Percentiles rank a stretch among this genome's conserved stretches.
phyloP scores from a whole-genome alignment of 2,329 filamentous ascomycete genomes.

The Pseudogymnoascus sp. region DNA sequence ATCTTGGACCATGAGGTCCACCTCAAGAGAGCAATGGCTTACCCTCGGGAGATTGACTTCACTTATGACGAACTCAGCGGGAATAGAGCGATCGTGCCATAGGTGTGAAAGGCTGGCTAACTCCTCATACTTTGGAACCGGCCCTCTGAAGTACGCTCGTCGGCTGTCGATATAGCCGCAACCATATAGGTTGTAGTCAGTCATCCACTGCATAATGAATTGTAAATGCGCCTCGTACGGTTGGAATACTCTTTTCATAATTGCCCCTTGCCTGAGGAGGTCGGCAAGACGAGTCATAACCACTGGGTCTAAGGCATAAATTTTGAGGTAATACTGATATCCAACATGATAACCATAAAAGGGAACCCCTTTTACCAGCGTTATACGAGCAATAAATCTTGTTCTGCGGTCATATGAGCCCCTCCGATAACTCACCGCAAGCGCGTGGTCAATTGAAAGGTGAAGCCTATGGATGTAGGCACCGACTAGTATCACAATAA shows the following conservation, averaged over 20 bases:
- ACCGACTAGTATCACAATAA: conserved; percentile 47
- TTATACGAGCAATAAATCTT: conserved; percentile 80
- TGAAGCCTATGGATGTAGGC: conserved; percentile 72
- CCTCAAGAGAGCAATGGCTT: conserved; percentile 83
- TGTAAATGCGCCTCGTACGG: conserved; percentile 92
- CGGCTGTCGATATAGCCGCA: conserved; percentile 76
- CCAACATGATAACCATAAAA: conserved; percentile 97
- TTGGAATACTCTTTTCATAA: conserved; percentile 78
- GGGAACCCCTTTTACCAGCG: conserved; percentile 82
- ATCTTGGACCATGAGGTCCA: conserved; percentile 82
- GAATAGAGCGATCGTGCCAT: conserved; percentile 75
- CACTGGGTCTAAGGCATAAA: conserved; percentile 83
- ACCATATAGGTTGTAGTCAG: conserved; percentile 94
- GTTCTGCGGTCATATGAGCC: conserved; percentile 63
- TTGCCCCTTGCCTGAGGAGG: conserved; percentile 76
- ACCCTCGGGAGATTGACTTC: conserved; percentile 61
- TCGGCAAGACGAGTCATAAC: conserved; percentile 85
- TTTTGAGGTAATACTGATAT: conserved; percentile 84
- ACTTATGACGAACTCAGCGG: conserved; percentile 50
- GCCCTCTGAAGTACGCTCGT: conserved; percentile 65
- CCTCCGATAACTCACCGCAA: conserved; percentile 76
- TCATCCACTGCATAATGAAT: conserved; percentile 94
- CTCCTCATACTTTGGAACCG: conserved; percentile 64
- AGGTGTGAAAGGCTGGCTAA: conserved; percentile 54
- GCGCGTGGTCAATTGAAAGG: conserved; percentile 80